A percentile compares a stretch with the other conserved stretches of the same genome.
phyloP scores from a whole-genome alignment of 2,329 filamentous ascomycete species.

The Cadophora malorum region DNA sequence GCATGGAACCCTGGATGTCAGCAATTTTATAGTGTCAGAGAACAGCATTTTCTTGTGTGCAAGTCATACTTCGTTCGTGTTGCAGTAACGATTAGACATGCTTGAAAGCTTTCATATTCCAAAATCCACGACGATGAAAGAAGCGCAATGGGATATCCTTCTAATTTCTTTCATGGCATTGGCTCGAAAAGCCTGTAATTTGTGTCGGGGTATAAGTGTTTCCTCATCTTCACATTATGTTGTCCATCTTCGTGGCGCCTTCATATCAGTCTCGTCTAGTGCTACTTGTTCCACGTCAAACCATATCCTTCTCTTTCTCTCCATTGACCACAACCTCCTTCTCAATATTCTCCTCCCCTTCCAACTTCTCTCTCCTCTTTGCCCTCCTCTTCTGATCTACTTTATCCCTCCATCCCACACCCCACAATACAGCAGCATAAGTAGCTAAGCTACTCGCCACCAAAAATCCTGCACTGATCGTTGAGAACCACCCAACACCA shows the following conservation, averaged over 20 bases:
- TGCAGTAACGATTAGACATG: no score
- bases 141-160: no score
- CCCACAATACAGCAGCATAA: constrained; percentile 39
- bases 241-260: no score
- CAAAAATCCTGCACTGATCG: constrained; percentile 67
- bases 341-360: constrained; percentile 17
- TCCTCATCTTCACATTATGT: neutral
- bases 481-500: constrained; percentile 83
- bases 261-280: neutral
- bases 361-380: constrained; percentile 42
- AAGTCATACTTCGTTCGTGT: no score
- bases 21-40: no score
- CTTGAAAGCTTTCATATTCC: no score
- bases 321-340: constrained; percentile 17
- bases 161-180: no score
- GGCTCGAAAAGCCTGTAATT: no score
- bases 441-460: constrained; percentile 44
- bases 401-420: constrained; percentile 48
- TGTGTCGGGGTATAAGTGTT: neutral
- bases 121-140: no score
- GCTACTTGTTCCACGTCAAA: constrained; percentile 9
- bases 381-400: constrained; percentile 56
- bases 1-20: no score
- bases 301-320: constrained; percentile 30
- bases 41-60: no score